Conservation (phyloP, 768 basidiomycete genomes). For the Saitozyma sp. region DNA sequence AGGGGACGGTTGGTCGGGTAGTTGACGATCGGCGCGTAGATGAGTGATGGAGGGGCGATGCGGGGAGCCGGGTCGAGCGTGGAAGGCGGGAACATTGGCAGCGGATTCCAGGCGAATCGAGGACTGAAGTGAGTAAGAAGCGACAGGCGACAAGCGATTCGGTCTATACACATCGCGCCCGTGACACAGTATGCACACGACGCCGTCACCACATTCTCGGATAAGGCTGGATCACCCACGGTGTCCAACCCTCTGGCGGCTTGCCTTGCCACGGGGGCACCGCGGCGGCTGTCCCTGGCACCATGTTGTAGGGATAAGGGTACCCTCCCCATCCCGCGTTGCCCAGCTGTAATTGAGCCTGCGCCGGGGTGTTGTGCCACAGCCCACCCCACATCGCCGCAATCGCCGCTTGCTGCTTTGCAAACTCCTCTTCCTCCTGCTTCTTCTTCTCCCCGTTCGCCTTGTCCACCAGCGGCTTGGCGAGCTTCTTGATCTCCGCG, state of each 20-base stretch:
- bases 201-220: not conserved
- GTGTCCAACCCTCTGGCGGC: conserved; percentile 41
- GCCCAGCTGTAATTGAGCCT: conserved; percentile 9
- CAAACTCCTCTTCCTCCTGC: conserved; percentile 36
- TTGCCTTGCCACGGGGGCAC: conserved; percentile 30
- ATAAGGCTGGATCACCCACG: conserved; percentile 34
- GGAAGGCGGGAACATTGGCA: not conserved
- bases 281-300: conserved; percentile 29
- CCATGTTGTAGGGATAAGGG: conserved; percentile 33
- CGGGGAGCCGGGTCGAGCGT: not conserved
- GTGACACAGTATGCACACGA: conserved; percentile 5
- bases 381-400: conserved; percentile 47
- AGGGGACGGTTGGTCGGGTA: not conserved
- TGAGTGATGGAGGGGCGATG: no score
- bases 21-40: no score
- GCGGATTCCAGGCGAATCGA: not conserved
- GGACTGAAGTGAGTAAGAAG: not conserved
- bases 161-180: conserved; percentile 3
- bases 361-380: conserved; percentile 33
- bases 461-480: conserved; percentile 22
- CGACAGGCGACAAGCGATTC: not conserved
- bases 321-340: conserved; percentile 31
- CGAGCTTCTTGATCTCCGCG: conserved; percentile 29
- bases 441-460: conserved; percentile 33
- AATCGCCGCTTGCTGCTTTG: conserved; percentile 41